Base-by-base conservation (phyloP, 192 early-diverging fungal genomes). In the Linderina pennispora region DNA sequence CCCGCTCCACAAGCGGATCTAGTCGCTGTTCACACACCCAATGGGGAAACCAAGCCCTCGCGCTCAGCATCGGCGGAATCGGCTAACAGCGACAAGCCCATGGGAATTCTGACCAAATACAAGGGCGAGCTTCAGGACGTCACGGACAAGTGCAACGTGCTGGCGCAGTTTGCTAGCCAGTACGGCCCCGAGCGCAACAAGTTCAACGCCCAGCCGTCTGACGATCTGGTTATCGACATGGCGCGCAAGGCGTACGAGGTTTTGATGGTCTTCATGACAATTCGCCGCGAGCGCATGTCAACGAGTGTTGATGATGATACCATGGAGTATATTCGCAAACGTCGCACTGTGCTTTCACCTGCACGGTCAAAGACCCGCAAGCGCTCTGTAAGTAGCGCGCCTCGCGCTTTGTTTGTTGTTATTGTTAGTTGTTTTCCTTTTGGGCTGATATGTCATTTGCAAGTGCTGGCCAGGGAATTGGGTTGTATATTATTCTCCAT, bases 281-380 rank as follows among this genome's bases (percentile, higher is more conserved):
- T 76, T 21, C 65, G 66, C 15, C 54, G 62, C 25, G 74, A 76
- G 43, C 60, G 63, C 40, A 62, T 69, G 66, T 64, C 62, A 6
- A 57, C 62, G 41, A 60, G 55, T 17, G 54, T 38, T 26, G 74
- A 70, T 41, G 55, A 66, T 40, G 74, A 76, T 15, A 65, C 74
- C 8, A 76, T 76, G 74, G 62, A 76, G 49, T 76, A 76, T 41
- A 76, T 76, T 19, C 66, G 74, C 39, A 76, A 76, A 36, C 66
- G 66, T 21, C 74, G 74, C 55, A 76, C 65, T 1, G 62, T 69
- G 46, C 58, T 71, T n/a, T 62, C 74, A 16, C 59, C 67, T 7
- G 45, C 74, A 4, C 52, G 56, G 2, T 36, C 49, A 42, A 69
- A 69, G 40, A 44, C 62, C 15, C 58, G 71, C 40, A 74, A 74